Conservation (phyloP, 2,329 filamentous ascomycete species). For the Claviceps sp. region DNA sequence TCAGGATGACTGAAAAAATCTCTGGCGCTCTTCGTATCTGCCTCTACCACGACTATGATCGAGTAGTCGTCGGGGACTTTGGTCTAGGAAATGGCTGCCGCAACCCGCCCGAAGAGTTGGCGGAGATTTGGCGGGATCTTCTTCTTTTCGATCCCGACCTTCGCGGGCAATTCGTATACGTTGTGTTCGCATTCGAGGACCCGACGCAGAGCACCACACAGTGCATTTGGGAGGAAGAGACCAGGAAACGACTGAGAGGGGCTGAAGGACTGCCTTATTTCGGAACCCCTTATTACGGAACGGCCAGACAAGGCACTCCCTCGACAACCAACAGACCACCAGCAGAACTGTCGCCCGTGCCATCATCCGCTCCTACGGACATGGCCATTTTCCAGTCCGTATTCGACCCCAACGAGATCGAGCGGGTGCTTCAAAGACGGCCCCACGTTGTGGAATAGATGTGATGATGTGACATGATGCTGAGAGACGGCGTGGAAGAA, state of each 20-base stretch:
- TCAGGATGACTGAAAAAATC: slow-evolving; percentile 62
- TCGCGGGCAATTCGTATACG: slow-evolving; percentile 45
- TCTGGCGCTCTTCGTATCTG: slow-evolving; percentile 58
- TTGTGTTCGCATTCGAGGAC: slow-evolving; percentile 53
- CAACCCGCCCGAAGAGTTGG: slow-evolving; percentile 52
- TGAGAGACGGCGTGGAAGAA: slow-evolving; percentile 6
- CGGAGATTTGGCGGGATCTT: slow-evolving; percentile 52
- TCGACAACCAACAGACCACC: slow-evolving; percentile 12
- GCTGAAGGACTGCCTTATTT: slow-evolving; percentile 16
- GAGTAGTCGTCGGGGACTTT: slow-evolving; percentile 50
- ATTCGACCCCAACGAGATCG: slow-evolving; percentile 37
- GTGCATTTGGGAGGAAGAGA: slow-evolving; percentile 40
- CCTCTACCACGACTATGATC: slow-evolving; percentile 41
- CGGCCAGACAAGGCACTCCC: slow-evolving; percentile 15
- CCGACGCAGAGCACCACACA: slow-evolving; percentile 37
- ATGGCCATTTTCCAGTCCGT: slow-evolving; percentile 39
- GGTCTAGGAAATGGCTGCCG: slow-evolving; percentile 49
- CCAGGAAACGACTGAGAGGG: slow-evolving; percentile 32
- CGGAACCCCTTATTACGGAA: slow-evolving; percentile 11
- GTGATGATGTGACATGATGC: slow-evolving; percentile 40
- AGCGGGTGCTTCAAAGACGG: slow-evolving; percentile 34
- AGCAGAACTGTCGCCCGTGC: background rate
- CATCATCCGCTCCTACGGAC: slow-evolving; percentile 23
- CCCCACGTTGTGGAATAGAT: slow-evolving; percentile 39
- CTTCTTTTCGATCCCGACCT: slow-evolving; percentile 50